Conservation (phyloP, 148 eudicot species). For the Suaeda aralocaspica region DNA sequence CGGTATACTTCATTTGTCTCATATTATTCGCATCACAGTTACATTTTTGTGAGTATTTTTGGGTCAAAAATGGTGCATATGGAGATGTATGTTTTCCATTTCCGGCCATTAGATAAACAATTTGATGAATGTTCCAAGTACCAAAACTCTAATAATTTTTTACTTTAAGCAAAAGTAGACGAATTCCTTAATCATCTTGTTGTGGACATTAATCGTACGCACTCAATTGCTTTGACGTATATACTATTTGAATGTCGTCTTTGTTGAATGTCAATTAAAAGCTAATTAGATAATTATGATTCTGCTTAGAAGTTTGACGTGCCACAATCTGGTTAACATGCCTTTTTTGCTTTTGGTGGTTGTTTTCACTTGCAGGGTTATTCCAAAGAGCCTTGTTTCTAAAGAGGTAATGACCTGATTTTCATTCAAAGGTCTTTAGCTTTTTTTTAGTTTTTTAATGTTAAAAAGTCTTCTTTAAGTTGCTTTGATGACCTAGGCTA, state of each 20-base stretch:
- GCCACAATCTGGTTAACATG: conserved; percentile 21
- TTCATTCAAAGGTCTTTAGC: conserved; percentile 7
- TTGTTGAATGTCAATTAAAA: conserved; percentile 20
- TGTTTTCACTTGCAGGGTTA: conserved; percentile 50
- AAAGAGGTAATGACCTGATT: conserved; percentile 64
- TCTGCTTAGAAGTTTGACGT: conserved; percentile 11
- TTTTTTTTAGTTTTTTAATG: background rate
- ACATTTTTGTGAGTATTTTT: too few relatives aligned
- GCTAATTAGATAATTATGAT: conserved; percentile 17
- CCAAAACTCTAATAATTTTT: too few relatives aligned
- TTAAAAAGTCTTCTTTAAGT: background rate
- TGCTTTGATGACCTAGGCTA: conserved; percentile 21
- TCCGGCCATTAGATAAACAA: too few relatives aligned
- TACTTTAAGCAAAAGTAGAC: too few relatives aligned
- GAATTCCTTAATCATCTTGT: background rate
- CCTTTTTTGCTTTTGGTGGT: conserved; percentile 21
- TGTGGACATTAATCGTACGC: conserved; percentile 7
- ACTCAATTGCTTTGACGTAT: conserved; percentile 17
- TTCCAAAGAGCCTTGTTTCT: conserved; percentile 86
- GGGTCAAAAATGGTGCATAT: too few relatives aligned
- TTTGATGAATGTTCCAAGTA: too few relatives aligned
- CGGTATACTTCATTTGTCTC: too few relatives aligned
- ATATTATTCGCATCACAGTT: too few relatives aligned
- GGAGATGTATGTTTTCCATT: too few relatives aligned
- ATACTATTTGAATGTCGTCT: conserved; percentile 15